Evolutionary conservation across 129 eudicot genomes (phyloP).

Genomic region (Flaveria linearis): DNA sequence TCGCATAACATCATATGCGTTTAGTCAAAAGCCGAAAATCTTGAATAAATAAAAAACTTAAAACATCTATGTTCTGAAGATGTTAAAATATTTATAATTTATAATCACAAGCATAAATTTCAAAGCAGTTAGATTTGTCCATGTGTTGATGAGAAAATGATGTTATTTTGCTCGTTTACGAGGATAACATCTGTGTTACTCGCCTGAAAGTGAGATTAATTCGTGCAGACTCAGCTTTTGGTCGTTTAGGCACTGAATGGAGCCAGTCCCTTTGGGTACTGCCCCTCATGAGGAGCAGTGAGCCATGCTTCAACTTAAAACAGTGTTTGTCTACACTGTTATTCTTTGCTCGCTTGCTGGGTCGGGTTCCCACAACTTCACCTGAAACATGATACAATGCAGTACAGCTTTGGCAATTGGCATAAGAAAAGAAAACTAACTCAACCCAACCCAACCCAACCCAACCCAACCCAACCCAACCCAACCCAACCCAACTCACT

Average conservation of each 20-base stretch:
- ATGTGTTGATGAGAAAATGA: not conserved
- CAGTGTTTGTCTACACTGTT: conserved; percentile 41
- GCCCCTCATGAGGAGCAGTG: conserved; percentile 84
- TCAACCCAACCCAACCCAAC: too few relatives aligned
- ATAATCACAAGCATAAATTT: too few relatives aligned
- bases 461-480: too few relatives aligned
- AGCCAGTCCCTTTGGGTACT: conserved; percentile 87
- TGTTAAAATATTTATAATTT: too few relatives aligned
- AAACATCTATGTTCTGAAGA: too few relatives aligned
- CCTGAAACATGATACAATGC: not conserved
- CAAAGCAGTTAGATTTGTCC: too few relatives aligned
- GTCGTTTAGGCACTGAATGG: conserved; percentile 92
- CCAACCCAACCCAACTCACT: too few relatives aligned
- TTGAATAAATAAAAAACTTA: too few relatives aligned
- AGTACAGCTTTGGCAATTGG: not conserved
- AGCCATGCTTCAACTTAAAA: conserved; percentile 75
- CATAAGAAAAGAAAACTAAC: not conserved
- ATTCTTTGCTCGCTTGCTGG: conserved; percentile 60
- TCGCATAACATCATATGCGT: too few relatives aligned
- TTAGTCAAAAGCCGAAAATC: too few relatives aligned
- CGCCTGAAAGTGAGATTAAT: conserved; percentile 90
- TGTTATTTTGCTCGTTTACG: too few relatives aligned
- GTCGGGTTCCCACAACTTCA: conserved; percentile 44
- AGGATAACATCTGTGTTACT: conserved; percentile 33
- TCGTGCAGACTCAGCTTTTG: conserved; percentile 57